Conservation (phyloP, 2,329 filamentous ascomycete species). For the Hypoxylon sp. region DNA sequence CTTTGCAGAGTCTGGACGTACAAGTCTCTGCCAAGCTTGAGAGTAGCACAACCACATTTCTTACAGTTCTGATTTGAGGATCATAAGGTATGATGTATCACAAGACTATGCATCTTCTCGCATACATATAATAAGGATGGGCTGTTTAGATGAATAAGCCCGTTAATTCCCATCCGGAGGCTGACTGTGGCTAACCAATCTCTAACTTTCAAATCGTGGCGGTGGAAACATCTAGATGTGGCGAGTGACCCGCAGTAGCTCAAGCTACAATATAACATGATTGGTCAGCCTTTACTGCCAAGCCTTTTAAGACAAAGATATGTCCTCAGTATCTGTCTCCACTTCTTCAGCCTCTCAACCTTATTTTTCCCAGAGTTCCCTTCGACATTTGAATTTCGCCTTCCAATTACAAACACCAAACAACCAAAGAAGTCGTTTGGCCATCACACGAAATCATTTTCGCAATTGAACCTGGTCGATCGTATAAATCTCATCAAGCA, state of each 20-base stretch:
- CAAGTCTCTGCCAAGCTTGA: not conserved
- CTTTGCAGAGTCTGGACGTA: not conserved
- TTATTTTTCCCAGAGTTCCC: conserved; percentile 28
- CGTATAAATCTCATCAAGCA: not conserved
- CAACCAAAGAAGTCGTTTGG: not conserved
- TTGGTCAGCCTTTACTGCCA: conserved; percentile 38
- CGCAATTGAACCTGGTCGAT: not conserved
- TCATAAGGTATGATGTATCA: not conserved
- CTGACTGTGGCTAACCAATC: conserved; percentile 23
- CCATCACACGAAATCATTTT: conserved; percentile 9
- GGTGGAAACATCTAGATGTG: conserved; percentile 44
- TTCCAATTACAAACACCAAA: conserved; percentile 23
- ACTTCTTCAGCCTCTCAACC: conserved; percentile 31
- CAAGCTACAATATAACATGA: not conserved
- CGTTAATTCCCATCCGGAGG: not conserved
- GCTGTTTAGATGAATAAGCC: conserved; percentile 11
- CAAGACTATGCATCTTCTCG: not conserved
- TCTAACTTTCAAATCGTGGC: conserved; percentile 22
- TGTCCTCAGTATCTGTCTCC: conserved; percentile 22
- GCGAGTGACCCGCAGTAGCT: conserved; percentile 28
- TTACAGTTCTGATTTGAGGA: not conserved
- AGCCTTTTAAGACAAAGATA: not conserved
- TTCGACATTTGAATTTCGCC: conserved; percentile 26
- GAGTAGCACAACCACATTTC: not conserved
- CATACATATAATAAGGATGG: not conserved